A percentile compares a stretch with the other conserved stretches of the same genome.
Evolutionary conservation across 2,329 filamentous ascomycete species (phyloP).

Genomic region (Pezicula radicicola): DNA sequence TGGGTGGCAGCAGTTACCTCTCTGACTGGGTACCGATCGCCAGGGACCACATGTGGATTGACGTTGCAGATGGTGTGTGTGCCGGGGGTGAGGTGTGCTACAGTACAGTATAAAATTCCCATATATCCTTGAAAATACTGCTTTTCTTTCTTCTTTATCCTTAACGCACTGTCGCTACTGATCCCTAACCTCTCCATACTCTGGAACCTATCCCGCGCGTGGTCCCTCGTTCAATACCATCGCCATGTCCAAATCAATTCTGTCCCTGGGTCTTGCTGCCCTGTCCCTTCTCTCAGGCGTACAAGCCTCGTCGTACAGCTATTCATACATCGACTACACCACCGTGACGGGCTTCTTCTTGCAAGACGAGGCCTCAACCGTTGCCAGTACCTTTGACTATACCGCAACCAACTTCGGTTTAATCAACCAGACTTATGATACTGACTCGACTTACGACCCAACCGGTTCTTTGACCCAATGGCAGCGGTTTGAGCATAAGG

Average conservation of each 20-base stretch:
- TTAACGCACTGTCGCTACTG: background rate
- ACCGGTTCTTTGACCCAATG: constrained; percentile 50
- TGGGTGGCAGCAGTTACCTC: too few species aligned
- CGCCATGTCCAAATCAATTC: background rate
- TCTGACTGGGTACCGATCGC: too few species aligned
- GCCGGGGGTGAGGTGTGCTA: background rate
- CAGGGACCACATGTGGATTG: too few species aligned
- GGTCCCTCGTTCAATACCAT: background rate
- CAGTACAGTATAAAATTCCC: background rate
- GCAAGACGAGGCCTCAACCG: constrained; percentile 57
- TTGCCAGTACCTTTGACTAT: constrained; percentile 59
- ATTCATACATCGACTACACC: constrained; percentile 53
- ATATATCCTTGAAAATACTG: background rate
- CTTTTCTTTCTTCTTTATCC: background rate
- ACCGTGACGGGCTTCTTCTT: constrained; percentile 61
- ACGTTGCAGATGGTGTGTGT: too few species aligned
- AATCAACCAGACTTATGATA: constrained; percentile 58
- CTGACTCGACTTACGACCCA: constrained; percentile 41
- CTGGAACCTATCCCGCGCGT: background rate
- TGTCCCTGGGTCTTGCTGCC: background rate
- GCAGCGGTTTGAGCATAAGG: constrained; percentile 60
- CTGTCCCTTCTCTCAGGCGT: background rate
- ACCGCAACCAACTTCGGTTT: constrained; percentile 62
- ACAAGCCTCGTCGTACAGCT: constrained; percentile 37
- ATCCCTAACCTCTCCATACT: background rate